A percentile compares a stretch with the other conserved stretches of the same genome.
These are phyloP conservation scores for Colletotrichum musicola DNA, from an alignment of 2,329 filamentous ascomycete species.

Conservation along the genomic window DNA sequence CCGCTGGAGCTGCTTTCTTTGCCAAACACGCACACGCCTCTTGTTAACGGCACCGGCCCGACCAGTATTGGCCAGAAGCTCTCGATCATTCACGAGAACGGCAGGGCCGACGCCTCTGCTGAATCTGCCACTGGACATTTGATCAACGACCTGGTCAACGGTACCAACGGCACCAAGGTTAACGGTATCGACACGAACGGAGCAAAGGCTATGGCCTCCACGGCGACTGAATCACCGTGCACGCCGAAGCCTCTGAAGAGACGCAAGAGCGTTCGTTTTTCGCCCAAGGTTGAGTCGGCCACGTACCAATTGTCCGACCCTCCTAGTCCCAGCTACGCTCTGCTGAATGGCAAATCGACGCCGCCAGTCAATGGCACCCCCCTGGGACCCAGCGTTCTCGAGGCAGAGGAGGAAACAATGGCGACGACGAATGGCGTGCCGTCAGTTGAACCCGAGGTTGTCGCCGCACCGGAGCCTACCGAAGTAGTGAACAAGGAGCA, in stretches of 20 bases:
- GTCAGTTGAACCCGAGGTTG: background rate
- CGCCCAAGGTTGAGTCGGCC: slow-evolving; percentile 74
- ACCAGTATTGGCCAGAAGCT: slow-evolving; percentile 1
- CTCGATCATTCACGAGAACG: slow-evolving; percentile 31
- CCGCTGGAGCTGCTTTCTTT: slow-evolving; percentile 63
- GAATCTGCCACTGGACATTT: slow-evolving; percentile 10
- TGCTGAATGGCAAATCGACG: slow-evolving; percentile 41
- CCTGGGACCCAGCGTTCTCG: slow-evolving; percentile 16
- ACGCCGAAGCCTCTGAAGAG: slow-evolving; percentile 51
- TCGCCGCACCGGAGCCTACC: background rate
- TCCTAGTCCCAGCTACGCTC: slow-evolving; percentile 58
- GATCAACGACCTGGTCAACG: slow-evolving; percentile 39
- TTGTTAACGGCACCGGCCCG: background rate
- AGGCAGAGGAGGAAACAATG: slow-evolving; percentile 8
- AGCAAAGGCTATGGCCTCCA: slow-evolving; percentile 11
- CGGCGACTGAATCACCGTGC: slow-evolving; percentile 22
- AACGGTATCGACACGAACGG: slow-evolving; percentile 20
- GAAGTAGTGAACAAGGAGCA: slow-evolving; percentile 76
- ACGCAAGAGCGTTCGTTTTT: slow-evolving; percentile 78
- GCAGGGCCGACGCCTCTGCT: background rate
- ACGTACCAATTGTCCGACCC: slow-evolving; percentile 68
- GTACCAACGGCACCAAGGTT: background rate
- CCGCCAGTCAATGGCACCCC: slow-evolving; percentile 13
- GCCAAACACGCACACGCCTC: slow-evolving; percentile 61
- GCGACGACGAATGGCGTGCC: background rate